Conservation (phyloP, 306 rosid species). For the Cyamopsis tetragonoloba region DNA sequence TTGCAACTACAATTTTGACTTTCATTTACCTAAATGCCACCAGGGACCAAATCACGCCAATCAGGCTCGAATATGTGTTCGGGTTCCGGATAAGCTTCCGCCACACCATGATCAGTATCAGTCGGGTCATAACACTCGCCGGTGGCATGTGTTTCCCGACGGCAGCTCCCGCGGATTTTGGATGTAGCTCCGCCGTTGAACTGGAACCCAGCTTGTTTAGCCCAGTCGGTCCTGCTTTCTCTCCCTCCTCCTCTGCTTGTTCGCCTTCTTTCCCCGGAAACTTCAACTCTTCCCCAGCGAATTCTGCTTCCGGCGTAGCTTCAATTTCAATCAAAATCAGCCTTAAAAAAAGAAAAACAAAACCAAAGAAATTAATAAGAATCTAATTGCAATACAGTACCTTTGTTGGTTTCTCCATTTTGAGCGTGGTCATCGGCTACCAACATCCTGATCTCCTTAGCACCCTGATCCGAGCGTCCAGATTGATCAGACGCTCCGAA, state of each 20-base stretch:
- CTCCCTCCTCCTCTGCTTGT: constrained; percentile 43
- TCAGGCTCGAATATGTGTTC: constrained; percentile 94
- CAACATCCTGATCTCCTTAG: constrained; percentile 93
- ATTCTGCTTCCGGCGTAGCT: constrained; percentile 41
- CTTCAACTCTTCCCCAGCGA: constrained; percentile 57
- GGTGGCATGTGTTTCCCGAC: constrained; percentile 87
- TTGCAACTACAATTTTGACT: not conserved
- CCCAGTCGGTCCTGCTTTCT: constrained; percentile 53
- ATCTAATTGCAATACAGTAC: constrained; percentile 33
- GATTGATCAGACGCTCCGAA: constrained; percentile 70
- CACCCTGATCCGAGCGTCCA: constrained; percentile 84
- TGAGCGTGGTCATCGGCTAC: constrained; percentile 74
- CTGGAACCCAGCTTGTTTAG: constrained; percentile 69
- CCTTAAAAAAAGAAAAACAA: too few species aligned
- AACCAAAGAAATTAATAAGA: not conserved
- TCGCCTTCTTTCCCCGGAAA: constrained; percentile 47
- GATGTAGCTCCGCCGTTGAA: constrained; percentile 77
- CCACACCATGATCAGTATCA: constrained; percentile 98
- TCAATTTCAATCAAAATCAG: not conserved
- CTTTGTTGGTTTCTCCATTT: constrained; percentile 70
- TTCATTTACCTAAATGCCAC: constrained; percentile 63
- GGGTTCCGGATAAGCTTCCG: constrained; percentile 96
- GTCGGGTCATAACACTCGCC: constrained; percentile 95
- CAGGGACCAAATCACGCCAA: constrained; percentile 90
- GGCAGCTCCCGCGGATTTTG: constrained; percentile 31